A percentile compares a stretch with the other conserved stretches of the same genome.
These are phyloP conservation scores for Eragrostis nindensis DNA, from an alignment of 176 grass and related monocot genomes.

Conservation along the genomic window DNA sequence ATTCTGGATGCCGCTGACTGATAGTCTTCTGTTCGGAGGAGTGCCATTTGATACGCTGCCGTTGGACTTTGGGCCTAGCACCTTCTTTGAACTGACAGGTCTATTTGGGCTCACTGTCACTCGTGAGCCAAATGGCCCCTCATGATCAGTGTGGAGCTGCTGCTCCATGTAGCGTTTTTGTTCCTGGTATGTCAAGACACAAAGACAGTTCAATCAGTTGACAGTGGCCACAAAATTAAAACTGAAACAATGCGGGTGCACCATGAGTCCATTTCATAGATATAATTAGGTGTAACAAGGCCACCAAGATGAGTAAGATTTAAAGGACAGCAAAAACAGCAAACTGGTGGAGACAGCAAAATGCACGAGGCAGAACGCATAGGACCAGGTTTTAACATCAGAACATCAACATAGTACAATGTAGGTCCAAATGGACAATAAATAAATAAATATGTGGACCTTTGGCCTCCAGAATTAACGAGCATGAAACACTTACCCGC, in stretches of 20 bases:
- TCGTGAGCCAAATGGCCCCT: constrained; percentile 57
- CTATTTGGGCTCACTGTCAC: constrained; percentile 80
- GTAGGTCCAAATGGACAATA: constrained; percentile 1
- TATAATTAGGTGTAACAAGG: background rate
- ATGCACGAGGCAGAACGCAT: background rate
- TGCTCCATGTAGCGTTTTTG: constrained; percentile 79
- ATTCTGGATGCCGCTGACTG: constrained; percentile 60
- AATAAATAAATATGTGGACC: background rate
- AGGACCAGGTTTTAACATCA: background rate
- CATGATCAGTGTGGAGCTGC: constrained; percentile 66
- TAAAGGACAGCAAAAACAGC: background rate
- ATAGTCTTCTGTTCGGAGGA: constrained; percentile 72
- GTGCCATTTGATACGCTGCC: constrained; percentile 64
- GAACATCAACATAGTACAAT: background rate
- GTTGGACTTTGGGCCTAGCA: constrained; percentile 61
- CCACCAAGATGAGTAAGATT: constrained; percentile 1
- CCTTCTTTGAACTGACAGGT: constrained; percentile 68
- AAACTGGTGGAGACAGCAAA: background rate
- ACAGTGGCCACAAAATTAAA: background rate
- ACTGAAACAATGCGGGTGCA: background rate
- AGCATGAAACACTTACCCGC: constrained; percentile 52
- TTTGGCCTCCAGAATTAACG: constrained; percentile 22
- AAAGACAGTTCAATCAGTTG: background rate
- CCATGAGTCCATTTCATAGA: background rate
- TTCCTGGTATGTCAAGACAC: constrained; percentile 57